Evolutionary conservation across 2,329 filamentous ascomycete species (phyloP), one percentile per base, ranked within the genome.

Genomic region (Catunica adiposa): DNA sequence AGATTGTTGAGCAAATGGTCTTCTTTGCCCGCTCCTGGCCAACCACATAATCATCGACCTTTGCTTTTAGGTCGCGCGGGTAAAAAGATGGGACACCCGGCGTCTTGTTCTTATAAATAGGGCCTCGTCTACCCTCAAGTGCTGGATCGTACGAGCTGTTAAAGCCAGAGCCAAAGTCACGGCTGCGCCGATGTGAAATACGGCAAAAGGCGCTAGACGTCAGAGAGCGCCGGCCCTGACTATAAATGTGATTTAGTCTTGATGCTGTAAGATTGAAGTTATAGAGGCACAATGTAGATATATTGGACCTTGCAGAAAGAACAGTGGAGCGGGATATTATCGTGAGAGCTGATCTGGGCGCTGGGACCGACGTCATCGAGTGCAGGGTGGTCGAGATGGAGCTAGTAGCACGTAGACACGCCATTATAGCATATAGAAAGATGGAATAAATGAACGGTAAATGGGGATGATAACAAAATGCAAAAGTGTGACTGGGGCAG

Each of bases 11-110:
- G 61, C 88, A 92, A 60, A 97, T 81, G 14, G 89, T 86, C 68
- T 94, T 94, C 74, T 98, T 92, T 15, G 92, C 89, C 58, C 88
- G 81, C 61, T 96, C 88, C 68, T 98, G 92, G 42, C 90, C 92
- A 3, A 98, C 90, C 1, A 98, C 90, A 66, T 94, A 98, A 65
- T 92, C 86, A 66, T 98, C 92, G 31, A 97, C 80, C 63, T 92
- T 85, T 64, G 87, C 82, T 73, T 97, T 96, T 63, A 98, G 74
- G 62, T 80, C 75, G 57, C 77, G 73, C 1, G 80, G 80, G 55
- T 83, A 83, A 65, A 83, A 80, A 53, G 77, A 72, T 1, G 79
- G 78, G 15, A 81, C 78, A 55, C 79, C 79, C 55, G 67, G 75
- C 56, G 70, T 63, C 65, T 78, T 78, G 59, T 67, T 73, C 51